Evolutionary conservation across 2,329 filamentous ascomycete genomes (phyloP).

Genomic region (Colletotrichum tropicale): DNA sequence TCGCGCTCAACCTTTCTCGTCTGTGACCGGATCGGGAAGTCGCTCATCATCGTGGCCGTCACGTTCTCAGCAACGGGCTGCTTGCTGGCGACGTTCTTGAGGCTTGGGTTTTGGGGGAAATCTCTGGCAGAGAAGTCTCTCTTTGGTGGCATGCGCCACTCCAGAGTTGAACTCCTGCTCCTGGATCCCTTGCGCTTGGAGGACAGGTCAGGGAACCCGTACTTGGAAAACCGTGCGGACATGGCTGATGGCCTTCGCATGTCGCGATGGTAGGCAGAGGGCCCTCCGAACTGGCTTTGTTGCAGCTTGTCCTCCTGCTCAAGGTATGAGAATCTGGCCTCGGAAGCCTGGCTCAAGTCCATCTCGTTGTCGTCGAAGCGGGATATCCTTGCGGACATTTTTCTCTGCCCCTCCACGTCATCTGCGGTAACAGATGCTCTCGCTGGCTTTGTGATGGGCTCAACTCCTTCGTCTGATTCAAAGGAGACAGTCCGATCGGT

Average conservation of each 20-base stretch:
- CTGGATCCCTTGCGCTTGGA: not conserved
- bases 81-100: not conserved
- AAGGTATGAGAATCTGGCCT: constrained; percentile 14
- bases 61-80: not conserved
- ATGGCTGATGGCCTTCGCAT: not conserved
- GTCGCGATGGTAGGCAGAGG: not conserved
- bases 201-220: not conserved
- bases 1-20: constrained; percentile 26
- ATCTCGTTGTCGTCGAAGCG: constrained; percentile 7
- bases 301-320: constrained; percentile 15
- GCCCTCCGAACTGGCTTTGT: not conserved
- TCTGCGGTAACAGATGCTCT: not conserved
- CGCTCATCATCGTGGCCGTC: constrained; percentile 15
- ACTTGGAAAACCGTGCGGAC: not conserved
- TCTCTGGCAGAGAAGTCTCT: not conserved
- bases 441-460: not conserved
- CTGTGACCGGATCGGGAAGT: constrained; percentile 22
- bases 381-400: constrained; percentile 14
- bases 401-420: not conserved
- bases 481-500: not conserved
- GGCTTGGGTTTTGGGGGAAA: constrained; percentile 3
- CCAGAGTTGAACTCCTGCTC: not conserved
- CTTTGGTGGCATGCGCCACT: not conserved
- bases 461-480: not conserved
- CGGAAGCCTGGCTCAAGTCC: constrained; percentile 14